Base-by-base conservation (phyloP, 192 early-diverging fungal species). In the Linnemannia schmuckeri region DNA sequence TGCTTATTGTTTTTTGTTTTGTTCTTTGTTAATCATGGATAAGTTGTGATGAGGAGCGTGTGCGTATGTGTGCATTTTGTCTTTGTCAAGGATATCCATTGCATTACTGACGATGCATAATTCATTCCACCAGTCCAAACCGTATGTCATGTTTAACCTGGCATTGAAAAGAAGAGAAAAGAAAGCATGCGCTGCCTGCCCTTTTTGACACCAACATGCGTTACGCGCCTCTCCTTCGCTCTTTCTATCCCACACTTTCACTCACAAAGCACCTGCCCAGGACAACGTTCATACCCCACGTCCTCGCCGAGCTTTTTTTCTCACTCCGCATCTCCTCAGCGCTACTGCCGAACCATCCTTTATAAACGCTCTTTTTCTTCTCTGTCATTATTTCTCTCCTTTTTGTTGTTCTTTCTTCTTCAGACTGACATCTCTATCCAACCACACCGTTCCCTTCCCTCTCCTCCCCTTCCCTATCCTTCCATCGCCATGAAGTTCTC, bases 401-500 rank as follows among this genome's bases (percentile, higher is more conserved):
- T 69, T 49, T 49, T 63, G 54, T 52, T 35, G 22, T 68, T 68
- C 30, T 68, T 46, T 70, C 61, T 70, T 75, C 73, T 41, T 41
- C 63, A 78, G 63, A 74, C 54, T 47, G 44, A 74, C 61, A 76
- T 72, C 75, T 71, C 79, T 49, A 37, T 27, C 76, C 49, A 38
- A 44, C 52, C 46, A 37, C 40, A 3, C 80, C 13, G 13, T 22
- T 20, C 44, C 24, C 44, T 6, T 1, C 22, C 35, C 61, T 63
- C 18, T 70, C 27, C 27, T 5, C 52, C 24, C 74, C 30, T 37
- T 6, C 66, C 57, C 41, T 42, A 54, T 33, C 37, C 61, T 10
- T 20, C 33, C 24, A 41, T 41, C 55, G 8, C 6, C 46, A 79
- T 79, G 77, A 79, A 79, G 77, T 79, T 79, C 70, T 79, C 77